Base-by-base conservation (phyloP, 1,284 basidiomycete genomes). In the Anthracocystis panici-leucophaei region DNA sequence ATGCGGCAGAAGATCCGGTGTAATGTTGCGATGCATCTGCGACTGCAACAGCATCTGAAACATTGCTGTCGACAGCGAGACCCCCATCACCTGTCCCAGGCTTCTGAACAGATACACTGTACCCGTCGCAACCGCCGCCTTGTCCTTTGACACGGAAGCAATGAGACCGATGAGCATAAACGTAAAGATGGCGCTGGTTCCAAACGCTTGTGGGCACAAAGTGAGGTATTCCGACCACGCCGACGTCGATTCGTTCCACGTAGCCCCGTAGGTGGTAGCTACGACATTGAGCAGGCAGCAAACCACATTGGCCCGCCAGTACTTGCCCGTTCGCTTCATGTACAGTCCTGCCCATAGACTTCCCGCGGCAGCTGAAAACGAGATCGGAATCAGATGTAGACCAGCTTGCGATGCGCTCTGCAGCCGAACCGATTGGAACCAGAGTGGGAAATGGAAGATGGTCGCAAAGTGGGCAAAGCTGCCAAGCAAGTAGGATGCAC, bases 341-440 rank as follows among this genome's bases (percentile, higher is more conserved):
- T 92, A 88, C 88, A 90, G 91, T 79, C 93, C 93, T 9, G 93
- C 91, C 63, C 92, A 91, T 16, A 95, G 80, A 0, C 92, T 92
- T 0, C 92, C 92, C 5, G 88, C 84, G 0, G 91, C 91, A 84
- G 93, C 90, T 1, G 90, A 89, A 1, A 91, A 73, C 46, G 91
- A 91, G 75, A 93, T 93, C 0, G 93, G 93, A 11, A 93, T 85
- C 18, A 94, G 84, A 82, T 94, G 93, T 1, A 91, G 86, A 9
- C 93, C 93, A 8, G 88, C 89, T 69, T 89, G 88, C 35, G 91
- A 89, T 18, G 93, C 89, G 16, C 90, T 90, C 77, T 90, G 88
- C 58, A 93, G 87, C 66, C 89, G 87, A 8, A 94, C 93, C 0
- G 92, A 92, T 85, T 94, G 92, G 85, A 94, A 94, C 91, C 91